Base-by-base conservation (phyloP, 1,284 basidiomycete species). In the Xanthoconium separans region DNA sequence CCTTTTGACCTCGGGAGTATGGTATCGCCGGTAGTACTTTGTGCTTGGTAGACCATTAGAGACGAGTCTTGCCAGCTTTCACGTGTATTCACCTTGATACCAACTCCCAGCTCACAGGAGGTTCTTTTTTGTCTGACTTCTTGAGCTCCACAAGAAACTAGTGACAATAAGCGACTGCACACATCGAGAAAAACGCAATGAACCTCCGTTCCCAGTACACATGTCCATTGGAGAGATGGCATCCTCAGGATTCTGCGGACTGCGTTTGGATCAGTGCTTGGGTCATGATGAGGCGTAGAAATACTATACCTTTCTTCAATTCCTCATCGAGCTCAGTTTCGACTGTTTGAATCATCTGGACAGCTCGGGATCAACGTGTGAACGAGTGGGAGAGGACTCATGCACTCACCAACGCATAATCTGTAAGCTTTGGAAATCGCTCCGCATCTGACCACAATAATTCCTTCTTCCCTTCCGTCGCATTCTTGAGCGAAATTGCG, bases 91-190 rank as follows among this genome's bases (percentile, higher is more conserved):
- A 91, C 90, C 83, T 85, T 36, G 85, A 91, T 47, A 95, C 77
- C 37, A 90, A 75, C 44, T 84, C 75, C 95, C 95, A 99, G 53
- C 82, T 80, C 7, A 81, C 79, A 0, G 96, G 96, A 4, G 93
- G 83, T 11, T 80, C 80, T 58, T 82, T 81, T 13, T 86, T 84
- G 44, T 93, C 91, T 8, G 77, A 77, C 47, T 83, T 85, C 47
- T 86, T 85, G 16, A 97, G 75, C 70, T 95, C 90, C 13, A 95
- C 75, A 2, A 94, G 73, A 66, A 83, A 91, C 89, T 93, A 58
- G 3, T 22, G 31, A 30, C 20, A 44, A 53, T 42, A 49, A 45
- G 13, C 1, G 4, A 29, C 18, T 36, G 34, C 29, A 30, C 22
- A 30, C 20, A 33, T 16, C 34, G 16, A 12, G 42, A 44, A 50